A percentile compares a stretch with the other conserved stretches of the same genome.
Evolutionary conservation across 1,284 basidiomycete genomes (phyloP).

Genomic region (Tylopilus sp.): DNA sequence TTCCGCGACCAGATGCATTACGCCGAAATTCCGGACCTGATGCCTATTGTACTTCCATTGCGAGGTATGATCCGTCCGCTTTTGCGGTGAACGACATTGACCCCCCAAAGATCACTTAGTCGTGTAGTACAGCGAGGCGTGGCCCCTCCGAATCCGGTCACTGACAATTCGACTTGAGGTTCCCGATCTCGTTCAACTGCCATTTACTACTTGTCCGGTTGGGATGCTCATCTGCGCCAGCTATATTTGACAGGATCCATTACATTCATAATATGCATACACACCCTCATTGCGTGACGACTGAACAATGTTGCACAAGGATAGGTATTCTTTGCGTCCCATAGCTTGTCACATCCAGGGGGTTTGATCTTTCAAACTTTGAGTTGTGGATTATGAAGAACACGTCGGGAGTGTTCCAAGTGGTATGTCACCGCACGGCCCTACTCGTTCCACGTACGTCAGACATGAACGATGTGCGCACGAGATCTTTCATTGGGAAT

Average conservation of each 20-base stretch:
- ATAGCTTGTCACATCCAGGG: slow-evolving; percentile 13
- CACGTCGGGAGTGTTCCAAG: slow-evolving; percentile 16
- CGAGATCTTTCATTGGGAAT: slow-evolving; percentile 26
- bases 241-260: slow-evolving; percentile 20
- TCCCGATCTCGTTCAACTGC: slow-evolving; percentile 1
- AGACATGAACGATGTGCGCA: slow-evolving; percentile 15
- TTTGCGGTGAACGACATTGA: slow-evolving; percentile 8
- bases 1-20: slow-evolving; percentile 75
- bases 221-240: slow-evolving; percentile 10
- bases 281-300: slow-evolving; percentile 1
- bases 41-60: slow-evolving; percentile 71
- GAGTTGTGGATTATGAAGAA: slow-evolving; percentile 24
- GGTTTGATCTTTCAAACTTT: not conserved
- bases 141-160: not conserved
- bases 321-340: slow-evolving; percentile 15
- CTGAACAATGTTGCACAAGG: slow-evolving; percentile 7
- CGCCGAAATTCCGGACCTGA: slow-evolving; percentile 67
- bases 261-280: slow-evolving; percentile 5
- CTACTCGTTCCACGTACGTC: not conserved
- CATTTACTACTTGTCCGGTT: not conserved
- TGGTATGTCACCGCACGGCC: slow-evolving; percentile 14
- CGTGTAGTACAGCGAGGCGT: slow-evolving; percentile 12
- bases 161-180: slow-evolving; percentile 7
- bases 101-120: slow-evolving; percentile 30
- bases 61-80: slow-evolving; percentile 48